Percentiles rank a stretch among this genome's conserved stretches.
Evolutionary conservation across 2,329 filamentous ascomycete genomes (phyloP).

Genomic region (Magnaporthiopsis incrustans): DNA sequence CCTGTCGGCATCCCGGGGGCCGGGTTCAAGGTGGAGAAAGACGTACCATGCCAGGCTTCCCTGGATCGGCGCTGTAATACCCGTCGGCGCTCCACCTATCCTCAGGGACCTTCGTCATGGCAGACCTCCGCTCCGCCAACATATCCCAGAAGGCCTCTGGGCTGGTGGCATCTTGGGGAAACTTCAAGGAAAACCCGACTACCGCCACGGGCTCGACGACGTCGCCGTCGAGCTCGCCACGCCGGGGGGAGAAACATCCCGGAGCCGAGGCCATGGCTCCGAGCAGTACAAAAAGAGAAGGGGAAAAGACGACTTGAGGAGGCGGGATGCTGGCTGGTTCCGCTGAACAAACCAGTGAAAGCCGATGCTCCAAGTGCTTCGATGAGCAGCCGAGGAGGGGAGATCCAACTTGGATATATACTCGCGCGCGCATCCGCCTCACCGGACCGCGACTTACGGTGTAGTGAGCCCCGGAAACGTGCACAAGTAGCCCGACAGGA

Average conservation of each 20-base stretch:
- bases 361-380: background rate
- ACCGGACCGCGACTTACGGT: background rate
- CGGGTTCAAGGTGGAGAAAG: background rate
- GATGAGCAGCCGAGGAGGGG: background rate
- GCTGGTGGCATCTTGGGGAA: constrained; percentile 25
- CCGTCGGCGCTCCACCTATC: constrained; percentile 11
- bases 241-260: background rate
- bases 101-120: constrained; percentile 9
- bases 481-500: background rate
- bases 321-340: background rate
- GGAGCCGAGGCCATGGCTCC: background rate
- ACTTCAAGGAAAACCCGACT: constrained; percentile 28
- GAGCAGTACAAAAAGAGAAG: background rate
- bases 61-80: background rate
- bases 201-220: constrained; percentile 22
- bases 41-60: constrained; percentile 4
- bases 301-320: background rate
- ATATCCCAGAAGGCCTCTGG: constrained; percentile 25
- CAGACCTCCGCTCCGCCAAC: background rate
- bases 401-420: background rate
- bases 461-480: no score
- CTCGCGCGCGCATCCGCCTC: background rate
- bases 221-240: background rate
- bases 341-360: background rate
- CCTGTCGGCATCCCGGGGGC: background rate